Conservation (phyloP, 1,284 basidiomycete species). For the Inonotus obliquus region DNA sequence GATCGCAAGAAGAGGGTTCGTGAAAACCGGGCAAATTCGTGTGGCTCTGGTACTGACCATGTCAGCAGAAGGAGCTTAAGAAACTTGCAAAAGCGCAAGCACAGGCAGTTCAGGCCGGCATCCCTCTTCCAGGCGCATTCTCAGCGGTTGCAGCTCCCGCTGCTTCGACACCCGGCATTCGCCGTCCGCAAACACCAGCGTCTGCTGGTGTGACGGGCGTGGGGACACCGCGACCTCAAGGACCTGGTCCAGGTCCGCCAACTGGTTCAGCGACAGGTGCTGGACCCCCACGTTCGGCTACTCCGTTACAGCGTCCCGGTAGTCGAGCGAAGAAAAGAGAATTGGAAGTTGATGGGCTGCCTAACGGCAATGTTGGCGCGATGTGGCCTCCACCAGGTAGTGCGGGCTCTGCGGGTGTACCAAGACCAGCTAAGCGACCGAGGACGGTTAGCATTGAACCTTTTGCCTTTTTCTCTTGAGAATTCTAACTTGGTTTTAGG, state of each 20-base stretch:
- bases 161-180: slow-evolving; percentile 8
- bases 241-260: slow-evolving; percentile 16
- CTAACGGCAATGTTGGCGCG: slow-evolving; percentile 14
- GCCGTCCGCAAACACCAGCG: slow-evolving; percentile 16
- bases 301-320: slow-evolving; percentile 9
- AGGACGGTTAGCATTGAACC: slow-evolving; percentile 50
- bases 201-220: slow-evolving; percentile 22
- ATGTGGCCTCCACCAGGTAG: slow-evolving; percentile 10
- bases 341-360: slow-evolving; percentile 33
- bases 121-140: slow-evolving; percentile 28
- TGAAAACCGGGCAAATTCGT: slow-evolving; percentile 21
- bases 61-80: slow-evolving; percentile 63
- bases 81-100: slow-evolving; percentile 60
- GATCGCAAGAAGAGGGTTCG: slow-evolving; percentile 72
- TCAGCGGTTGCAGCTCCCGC: slow-evolving; percentile 24
- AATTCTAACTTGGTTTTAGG: slow-evolving; percentile 27
- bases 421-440: slow-evolving; percentile 72
- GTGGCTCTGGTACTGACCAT: slow-evolving; percentile 2
- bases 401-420: slow-evolving; percentile 49
- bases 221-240: slow-evolving; percentile 32
- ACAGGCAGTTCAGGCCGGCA: slow-evolving; percentile 30
- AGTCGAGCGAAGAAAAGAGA: slow-evolving; percentile 49
- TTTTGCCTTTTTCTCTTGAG: not conserved
- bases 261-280: not conserved
- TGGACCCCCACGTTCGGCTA: slow-evolving; percentile 7